phyloP scores from a whole-genome alignment of 2,329 filamentous ascomycete genomes.

The Drechslerella dactyloides region DNA sequence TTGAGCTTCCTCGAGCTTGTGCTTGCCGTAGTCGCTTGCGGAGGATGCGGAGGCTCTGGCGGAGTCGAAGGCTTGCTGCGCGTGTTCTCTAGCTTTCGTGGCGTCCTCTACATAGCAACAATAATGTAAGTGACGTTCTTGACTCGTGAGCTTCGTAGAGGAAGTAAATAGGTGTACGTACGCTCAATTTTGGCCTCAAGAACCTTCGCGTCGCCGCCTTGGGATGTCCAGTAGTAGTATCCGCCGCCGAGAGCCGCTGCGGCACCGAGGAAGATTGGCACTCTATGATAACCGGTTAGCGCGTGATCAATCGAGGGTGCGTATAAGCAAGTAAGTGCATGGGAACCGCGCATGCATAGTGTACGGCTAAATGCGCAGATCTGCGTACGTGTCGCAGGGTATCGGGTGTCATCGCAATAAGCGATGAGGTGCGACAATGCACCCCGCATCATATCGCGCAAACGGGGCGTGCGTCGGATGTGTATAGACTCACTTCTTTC shows the following conservation, averaged over 20 bases:
- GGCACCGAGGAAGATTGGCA: constrained; percentile 31
- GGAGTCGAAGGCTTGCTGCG: constrained; percentile 31
- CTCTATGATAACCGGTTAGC: too few species aligned
- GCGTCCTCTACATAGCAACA: constrained; percentile 26
- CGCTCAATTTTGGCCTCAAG: constrained; percentile 35
- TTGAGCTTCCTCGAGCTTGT: constrained; percentile 37
- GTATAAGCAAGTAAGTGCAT: constrained; percentile 10
- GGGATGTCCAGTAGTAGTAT: constrained; percentile 45
- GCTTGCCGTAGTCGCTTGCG: constrained; percentile 27
- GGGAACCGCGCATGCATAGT: too few species aligned
- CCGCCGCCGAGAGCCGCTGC: constrained; percentile 39
- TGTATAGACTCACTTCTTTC: constrained; percentile 30
- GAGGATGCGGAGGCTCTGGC: constrained; percentile 32
- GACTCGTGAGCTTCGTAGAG: background rate
- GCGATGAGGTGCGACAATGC: constrained; percentile 1
- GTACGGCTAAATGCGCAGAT: too few species aligned
- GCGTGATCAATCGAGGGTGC: too few species aligned
- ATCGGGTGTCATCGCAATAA: background rate
- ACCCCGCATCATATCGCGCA: background rate
- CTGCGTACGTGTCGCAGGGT: background rate
- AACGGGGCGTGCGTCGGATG: too few species aligned
- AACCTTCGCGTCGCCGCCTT: constrained; percentile 25
- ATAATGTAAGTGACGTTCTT: too few species aligned
- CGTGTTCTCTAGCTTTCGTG: constrained; percentile 40
- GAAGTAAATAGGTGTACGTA: constrained; percentile 16